These are phyloP conservation scores for Fusarium coicis DNA, from an alignment of 2,329 filamentous ascomycete species.

Conservation along the genomic window DNA sequence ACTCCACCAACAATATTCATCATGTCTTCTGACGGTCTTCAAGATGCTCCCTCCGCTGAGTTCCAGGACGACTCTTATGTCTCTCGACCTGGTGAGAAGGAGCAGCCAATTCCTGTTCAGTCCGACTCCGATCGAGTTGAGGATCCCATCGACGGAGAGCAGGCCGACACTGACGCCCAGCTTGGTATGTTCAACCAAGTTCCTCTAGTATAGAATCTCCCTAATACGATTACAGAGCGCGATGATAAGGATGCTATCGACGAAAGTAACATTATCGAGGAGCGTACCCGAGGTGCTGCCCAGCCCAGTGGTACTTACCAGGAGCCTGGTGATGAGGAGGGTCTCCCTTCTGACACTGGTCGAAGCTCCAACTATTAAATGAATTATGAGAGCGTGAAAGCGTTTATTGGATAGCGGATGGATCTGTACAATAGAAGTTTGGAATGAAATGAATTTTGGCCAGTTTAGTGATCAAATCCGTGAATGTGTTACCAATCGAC, in stretches of 20 bases:
- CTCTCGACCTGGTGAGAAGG: conserved; percentile 33
- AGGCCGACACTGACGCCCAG: conserved; percentile 31
- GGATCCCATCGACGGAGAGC: conserved; percentile 22
- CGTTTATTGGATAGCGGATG: neutral
- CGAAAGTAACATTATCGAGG: conserved; percentile 34
- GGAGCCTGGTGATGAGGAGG: conserved; percentile 37
- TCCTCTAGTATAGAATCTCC: no score
- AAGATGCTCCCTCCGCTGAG: conserved; percentile 21
- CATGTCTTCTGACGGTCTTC: conserved; percentile 31
- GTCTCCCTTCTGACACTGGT: conserved; percentile 29
- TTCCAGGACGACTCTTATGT: conserved; percentile 32
- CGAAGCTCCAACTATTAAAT: conserved; percentile 26
- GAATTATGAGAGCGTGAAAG: neutral
- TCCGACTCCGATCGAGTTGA: conserved; percentile 32
- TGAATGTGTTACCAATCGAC: no score
- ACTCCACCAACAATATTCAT: neutral
- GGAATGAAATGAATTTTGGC: neutral
- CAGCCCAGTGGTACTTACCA: conserved; percentile 30
- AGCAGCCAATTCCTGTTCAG: conserved; percentile 34
- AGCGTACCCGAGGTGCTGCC: conserved; percentile 29
- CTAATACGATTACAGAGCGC: neutral
- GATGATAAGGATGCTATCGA: conserved; percentile 35
- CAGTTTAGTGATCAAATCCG: no score
- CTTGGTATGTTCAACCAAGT: conserved; percentile 14
- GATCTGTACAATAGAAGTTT: neutral